Conservation (phyloP, 257 asterid species). For the Osmanthus fragrans region DNA sequence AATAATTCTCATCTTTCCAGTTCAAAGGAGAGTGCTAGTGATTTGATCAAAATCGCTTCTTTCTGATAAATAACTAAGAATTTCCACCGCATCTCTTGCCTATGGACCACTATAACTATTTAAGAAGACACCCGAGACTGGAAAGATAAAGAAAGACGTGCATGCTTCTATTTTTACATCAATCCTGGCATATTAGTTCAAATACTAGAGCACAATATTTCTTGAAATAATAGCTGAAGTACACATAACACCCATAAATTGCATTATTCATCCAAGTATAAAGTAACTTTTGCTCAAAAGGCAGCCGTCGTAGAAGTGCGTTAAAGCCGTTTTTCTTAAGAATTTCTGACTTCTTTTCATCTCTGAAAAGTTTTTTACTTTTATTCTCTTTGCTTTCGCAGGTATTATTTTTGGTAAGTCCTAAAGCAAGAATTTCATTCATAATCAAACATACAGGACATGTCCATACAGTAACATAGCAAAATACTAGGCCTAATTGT, state of each 20-base stretch:
- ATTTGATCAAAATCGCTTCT: too few relatives aligned
- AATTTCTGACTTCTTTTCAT: not conserved
- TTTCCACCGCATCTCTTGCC: too few relatives aligned
- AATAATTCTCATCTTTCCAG: too few relatives aligned
- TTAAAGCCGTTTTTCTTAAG: not conserved
- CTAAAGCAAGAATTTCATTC: not conserved
- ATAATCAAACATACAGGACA: not conserved
- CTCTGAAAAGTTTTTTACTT: not conserved
- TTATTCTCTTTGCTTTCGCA: not conserved
- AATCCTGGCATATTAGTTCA: not conserved
- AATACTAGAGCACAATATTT: too few relatives aligned
- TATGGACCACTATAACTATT: too few relatives aligned
- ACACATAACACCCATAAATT: not conserved
- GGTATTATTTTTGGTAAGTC: not conserved
- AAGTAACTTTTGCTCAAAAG: not conserved
- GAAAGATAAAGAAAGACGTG: too few relatives aligned
- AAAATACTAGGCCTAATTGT: conserved; percentile 1
- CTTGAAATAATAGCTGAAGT: not conserved
- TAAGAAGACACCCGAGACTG: too few relatives aligned
- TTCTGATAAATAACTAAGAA: too few relatives aligned
- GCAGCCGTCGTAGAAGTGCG: not conserved
- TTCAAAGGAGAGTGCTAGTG: too few relatives aligned
- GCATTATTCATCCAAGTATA: conserved; percentile 20
- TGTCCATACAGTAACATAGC: not conserved
- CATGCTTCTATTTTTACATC: too few relatives aligned